Base-by-base conservation (phyloP, 2,329 filamentous ascomycete species). In the Fusarium illudens region DNA sequence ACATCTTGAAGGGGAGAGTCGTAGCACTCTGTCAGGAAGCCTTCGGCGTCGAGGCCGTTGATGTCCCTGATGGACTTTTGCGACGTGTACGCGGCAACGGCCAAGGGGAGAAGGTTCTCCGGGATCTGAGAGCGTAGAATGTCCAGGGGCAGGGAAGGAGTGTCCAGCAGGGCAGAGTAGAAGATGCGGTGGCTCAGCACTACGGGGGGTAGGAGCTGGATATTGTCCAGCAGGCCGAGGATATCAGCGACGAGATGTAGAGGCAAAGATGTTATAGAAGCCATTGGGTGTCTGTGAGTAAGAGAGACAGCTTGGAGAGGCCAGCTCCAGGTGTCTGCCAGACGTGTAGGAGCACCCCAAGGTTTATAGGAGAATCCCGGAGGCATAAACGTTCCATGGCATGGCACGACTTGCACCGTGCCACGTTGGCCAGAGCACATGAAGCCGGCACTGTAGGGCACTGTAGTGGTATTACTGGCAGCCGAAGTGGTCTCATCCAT, bases 191-290 rank as follows among this genome's bases (percentile, higher is more conserved):
- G 60, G 56, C 71, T 73, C 6, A 73, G 46, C 4, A 73, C 25
- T 17, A 60, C 60, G 7, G 57, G 33, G 51, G 65, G 71, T 1
- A 73, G 61, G 8, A 64, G 53, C 25, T 69, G 55, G 22, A 73
- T 62, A 12, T 55, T 60, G 6, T 58, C 57, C 48, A 73, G 54
- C 32, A 69, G 42, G 9, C 57, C 29, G 12, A 73, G 61, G 36
- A 73, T 71, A 52, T 71, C 68, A 51, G 68, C 67, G 12, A 71
- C 29, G 12, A 73, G 42, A 53, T 73, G 71, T 12, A 71, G 58
- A 10, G 71, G 71, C n/a, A 73, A 49, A 15, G 71, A 69, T 8
- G 58, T 54, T 46, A 73, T 48, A 46, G 62, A 53, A 34, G 70
- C 62, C 70, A 73, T 73, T 36, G 29, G 15, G 17, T 50, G 29